Evolutionary conservation across 495 filamentous ascomycete species (phyloP), one percentile per base, ranked within the genome.

Genomic region (Trichoderma reesei): DNA sequence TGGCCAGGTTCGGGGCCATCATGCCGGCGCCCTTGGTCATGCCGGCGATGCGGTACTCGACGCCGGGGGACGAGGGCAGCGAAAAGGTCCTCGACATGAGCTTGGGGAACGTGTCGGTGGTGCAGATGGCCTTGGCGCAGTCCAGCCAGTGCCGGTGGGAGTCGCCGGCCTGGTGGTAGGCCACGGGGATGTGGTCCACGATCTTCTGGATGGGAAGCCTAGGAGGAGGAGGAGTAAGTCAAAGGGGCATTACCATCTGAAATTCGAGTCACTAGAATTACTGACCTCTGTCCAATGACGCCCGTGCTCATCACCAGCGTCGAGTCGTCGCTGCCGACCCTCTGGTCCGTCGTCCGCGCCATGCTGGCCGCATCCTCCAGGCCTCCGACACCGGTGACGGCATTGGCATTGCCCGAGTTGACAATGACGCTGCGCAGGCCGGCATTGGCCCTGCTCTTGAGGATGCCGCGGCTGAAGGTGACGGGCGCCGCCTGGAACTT

Each of bases 21-120:
- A 99, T 99, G 69, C 94, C 94, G 14, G 94, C 95, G 56, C 94
- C 94, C 77, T 99, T 99, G 66, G 95, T 96, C 85, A 96, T 96
- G 60, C 94, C 94, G 34, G 89, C 91, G 34, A 99, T 88, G 68
- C 82, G 79, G 78, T 97, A 99, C 71, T 83, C 82, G 46, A 82
- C 85, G 9, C 78, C 77, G 3, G 89, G 86, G 9, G 90, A 90
- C 10, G 90, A 94, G 31, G 93, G 93, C 36, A 99, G 85, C 5
- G 78, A 86, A 76, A 98, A 99, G 5, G 84, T 86, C 64, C 82
- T 84, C 20, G 92, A 96, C 64, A 90, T 79, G 65, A 99, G 86
- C 78, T 99, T 99, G 66, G 95, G 94, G 78, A 99, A 99, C 36
- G 95, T 99, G 76, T 99, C 95, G 36, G 94, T 99, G 16, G 94